Conservation (phyloP, 2,329 filamentous ascomycete species). For the Pestalotiopsis fici region DNA sequence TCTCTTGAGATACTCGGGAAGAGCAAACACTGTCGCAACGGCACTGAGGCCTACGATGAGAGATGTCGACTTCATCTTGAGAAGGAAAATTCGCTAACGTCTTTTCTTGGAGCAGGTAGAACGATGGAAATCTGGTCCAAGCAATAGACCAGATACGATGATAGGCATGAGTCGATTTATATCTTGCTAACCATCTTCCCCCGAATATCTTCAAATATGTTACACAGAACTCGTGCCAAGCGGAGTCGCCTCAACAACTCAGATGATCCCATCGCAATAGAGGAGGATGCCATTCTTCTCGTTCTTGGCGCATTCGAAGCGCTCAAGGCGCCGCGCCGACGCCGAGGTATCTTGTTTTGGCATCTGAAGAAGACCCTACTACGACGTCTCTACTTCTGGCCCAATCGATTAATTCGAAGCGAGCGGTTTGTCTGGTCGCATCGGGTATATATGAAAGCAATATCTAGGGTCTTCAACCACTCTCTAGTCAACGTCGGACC, state of each 20-base stretch:
- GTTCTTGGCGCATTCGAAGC: not conserved
- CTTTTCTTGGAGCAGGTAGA: not conserved
- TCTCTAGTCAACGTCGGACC: no score
- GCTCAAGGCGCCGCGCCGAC: not conserved
- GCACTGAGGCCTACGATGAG: not conserved
- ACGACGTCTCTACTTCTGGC: not conserved
- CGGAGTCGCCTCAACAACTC: not conserved
- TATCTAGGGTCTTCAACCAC: not conserved
- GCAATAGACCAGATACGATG: not conserved
- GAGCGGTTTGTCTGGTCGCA: not conserved
- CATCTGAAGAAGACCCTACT: not conserved
- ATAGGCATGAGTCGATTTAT: not conserved
- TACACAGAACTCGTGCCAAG: not conserved
- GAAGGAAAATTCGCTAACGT: not conserved
- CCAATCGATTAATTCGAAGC: not conserved
- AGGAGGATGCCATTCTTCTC: not conserved
- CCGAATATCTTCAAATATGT: not conserved
- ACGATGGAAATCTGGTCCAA: not conserved
- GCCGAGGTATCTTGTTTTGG: slow-evolving; percentile 1
- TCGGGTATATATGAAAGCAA: not conserved
- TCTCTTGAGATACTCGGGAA: not conserved
- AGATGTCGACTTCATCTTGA: not conserved
- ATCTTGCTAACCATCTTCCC: not conserved
- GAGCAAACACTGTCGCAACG: not conserved
- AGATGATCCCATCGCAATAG: not conserved